Evolutionary conservation across 2,329 filamentous ascomycete genomes (phyloP), one percentile per base, ranked within the genome.

Genomic region (Volutella citrinella): DNA sequence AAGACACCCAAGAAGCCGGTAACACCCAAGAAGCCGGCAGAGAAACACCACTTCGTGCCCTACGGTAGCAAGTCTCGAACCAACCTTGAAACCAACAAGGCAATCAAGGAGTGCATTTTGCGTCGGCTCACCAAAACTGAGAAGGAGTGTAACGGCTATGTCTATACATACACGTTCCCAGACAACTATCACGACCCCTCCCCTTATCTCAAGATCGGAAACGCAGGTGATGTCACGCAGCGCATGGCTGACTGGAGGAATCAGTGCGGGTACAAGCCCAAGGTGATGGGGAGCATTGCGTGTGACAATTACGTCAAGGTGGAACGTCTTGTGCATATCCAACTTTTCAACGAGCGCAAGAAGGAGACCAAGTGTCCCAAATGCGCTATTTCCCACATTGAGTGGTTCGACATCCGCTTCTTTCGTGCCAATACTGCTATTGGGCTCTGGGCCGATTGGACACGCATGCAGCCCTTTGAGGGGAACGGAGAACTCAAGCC

Each of bases 181-280:
- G n/a, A n/a, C n/a, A n/a, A n/a, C n/a, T n/a, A n/a, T n/a, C n/a
- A n/a, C n/a, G n/a, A n/a, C n/a, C n/a, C n/a, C n/a, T n/a, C n/a
- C n/a, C n/a, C n/a, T n/a, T 41, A 49, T 15, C 40, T 60, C 40
- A 61, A 61, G 32, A 60, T 61, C n/a, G 58, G 58, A 14, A 45
- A 34, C 42, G 40, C 55, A 4, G 19, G 30, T 2, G 10, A 58
- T 17, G 30, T 45, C 22, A 10, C 35, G 3, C 14, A 4, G 6
- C 56, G 58, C 10, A 56, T 58, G 52, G 12, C 13, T 10, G 3
- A 34, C 1, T 58, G 52, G 48, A 12, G 39, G 27, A 17, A 20
- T 2, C 13, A 45, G 12, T 61, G 58, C 30, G 33, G 39, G 11
- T 60, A 61, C 29, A 23, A 32, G 4, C 42, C 52, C 8, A n/a